A percentile compares a stretch with the other conserved stretches of the same genome.
Conservation (phyloP, 2,329 filamentous ascomycete genomes). For the Paracamarosporium sp. region DNA sequence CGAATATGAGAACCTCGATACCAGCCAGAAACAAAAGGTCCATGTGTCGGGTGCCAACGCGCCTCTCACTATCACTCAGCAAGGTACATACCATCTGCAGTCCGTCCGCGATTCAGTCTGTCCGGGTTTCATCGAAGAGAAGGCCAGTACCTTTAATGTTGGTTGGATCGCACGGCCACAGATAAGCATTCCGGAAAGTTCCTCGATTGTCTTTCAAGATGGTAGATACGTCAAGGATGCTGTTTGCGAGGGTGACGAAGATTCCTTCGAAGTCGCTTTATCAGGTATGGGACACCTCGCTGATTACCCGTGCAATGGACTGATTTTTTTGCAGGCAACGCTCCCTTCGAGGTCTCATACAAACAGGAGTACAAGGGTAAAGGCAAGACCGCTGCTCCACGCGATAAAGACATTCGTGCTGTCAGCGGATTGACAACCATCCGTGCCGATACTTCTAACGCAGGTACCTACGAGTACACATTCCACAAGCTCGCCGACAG, state of each 20-base stretch:
- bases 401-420: conserved; percentile 76
- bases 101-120: conserved; percentile 81
- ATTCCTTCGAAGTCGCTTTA: conserved; percentile 82
- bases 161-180: conserved; percentile 85
- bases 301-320: conserved; percentile 2
- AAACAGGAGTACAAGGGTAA: conserved; percentile 76
- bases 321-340: conserved; percentile 62
- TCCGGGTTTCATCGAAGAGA: conserved; percentile 77
- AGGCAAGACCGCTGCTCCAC: conserved; percentile 63
- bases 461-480: conserved; percentile 84
- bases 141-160: conserved; percentile 77
- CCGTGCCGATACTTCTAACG: conserved; percentile 82
- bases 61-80: conserved; percentile 67
- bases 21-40: conserved; percentile 52
- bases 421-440: conserved; percentile 78
- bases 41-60: conserved; percentile 69
- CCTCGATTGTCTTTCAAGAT: conserved; percentile 62
- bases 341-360: conserved; percentile 85
- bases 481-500: conserved; percentile 84
- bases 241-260: conserved; percentile 94
- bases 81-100: conserved; percentile 81
- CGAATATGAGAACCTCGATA: conserved; percentile 72
- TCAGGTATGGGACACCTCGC: conserved; percentile 63
- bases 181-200: conserved; percentile 69
- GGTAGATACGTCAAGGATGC: conserved; percentile 74